These are phyloP conservation scores for Fraxinus greggii DNA, from an alignment of 305 asterid genomes.

Conservation along the genomic window DNA sequence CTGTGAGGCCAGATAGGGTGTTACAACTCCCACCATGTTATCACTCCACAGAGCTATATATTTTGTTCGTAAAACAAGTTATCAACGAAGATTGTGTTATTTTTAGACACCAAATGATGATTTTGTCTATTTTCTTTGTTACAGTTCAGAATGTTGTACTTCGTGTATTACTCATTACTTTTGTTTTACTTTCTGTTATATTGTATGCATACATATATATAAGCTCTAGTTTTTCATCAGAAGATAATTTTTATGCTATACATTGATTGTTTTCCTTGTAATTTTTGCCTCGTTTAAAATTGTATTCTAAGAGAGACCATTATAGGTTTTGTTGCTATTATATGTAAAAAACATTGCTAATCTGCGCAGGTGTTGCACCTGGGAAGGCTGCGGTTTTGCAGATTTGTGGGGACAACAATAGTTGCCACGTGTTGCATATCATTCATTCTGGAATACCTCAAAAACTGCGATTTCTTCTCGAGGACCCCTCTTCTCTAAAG, in stretches of 20 bases:
- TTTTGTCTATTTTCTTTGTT: not conserved
- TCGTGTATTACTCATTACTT: not conserved
- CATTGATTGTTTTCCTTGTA: not conserved
- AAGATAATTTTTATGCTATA: not conserved
- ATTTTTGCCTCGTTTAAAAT: not conserved
- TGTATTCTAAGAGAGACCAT: not conserved
- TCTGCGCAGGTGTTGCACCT: conserved; percentile 65
- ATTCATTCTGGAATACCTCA: conserved; percentile 75
- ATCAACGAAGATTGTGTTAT: not conserved
- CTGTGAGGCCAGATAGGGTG: not conserved
- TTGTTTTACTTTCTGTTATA: not conserved
- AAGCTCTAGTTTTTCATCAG: not conserved
- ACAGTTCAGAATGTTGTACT: not conserved
- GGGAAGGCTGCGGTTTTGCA: conserved; percentile 93
- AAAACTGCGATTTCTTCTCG: conserved; percentile 63
- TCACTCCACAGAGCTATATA: not conserved
- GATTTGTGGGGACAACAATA: conserved; percentile 63
- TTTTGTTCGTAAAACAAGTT: not conserved
- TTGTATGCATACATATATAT: not conserved
- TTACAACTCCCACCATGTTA: not conserved
- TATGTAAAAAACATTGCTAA: conserved; percentile 21
- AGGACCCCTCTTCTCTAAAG: conserved; percentile 64
- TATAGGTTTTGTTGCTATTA: conserved; percentile 1
- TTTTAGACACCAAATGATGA: not conserved
- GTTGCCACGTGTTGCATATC: conserved; percentile 79